phyloP scores from a whole-genome alignment of 139 green algal species.

The Chlamydomonas sp. region DNA sequence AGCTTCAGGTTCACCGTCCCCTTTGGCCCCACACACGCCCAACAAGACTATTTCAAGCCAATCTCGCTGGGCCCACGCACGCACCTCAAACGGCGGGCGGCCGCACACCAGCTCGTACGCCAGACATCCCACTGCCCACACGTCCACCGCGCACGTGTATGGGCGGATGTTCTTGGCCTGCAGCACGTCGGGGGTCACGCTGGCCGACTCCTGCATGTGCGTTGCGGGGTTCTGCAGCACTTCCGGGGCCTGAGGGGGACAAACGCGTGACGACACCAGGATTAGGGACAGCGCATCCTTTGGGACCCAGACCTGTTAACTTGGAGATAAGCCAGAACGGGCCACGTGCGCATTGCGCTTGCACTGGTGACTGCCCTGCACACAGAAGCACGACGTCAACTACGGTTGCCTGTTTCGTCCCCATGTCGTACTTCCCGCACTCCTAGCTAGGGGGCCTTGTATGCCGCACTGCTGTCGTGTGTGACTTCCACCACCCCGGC shows the following conservation, averaged over 20 bases:
- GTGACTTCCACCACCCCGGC: constrained; percentile 5
- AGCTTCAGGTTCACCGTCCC: background rate
- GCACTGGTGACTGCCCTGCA: too few relatives aligned
- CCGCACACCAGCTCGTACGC: constrained; percentile 87
- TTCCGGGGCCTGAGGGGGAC: constrained; percentile 27
- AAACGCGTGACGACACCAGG: too few relatives aligned
- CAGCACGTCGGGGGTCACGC: constrained; percentile 47
- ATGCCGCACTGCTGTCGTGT: background rate
- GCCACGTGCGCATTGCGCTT: too few relatives aligned
- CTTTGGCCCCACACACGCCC: background rate
- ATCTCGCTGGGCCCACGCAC: background rate
- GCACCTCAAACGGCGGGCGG: constrained; percentile 63
- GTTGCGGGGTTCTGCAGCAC: constrained; percentile 75
- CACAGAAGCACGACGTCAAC: too few relatives aligned
- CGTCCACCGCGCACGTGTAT: constrained; percentile 73
- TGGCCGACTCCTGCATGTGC: constrained; percentile 63
- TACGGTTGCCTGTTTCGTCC: too few relatives aligned
- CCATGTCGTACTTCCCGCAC: too few relatives aligned
- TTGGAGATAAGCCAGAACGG: too few relatives aligned
- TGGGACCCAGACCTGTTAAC: too few relatives aligned
- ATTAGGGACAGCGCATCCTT: too few relatives aligned
- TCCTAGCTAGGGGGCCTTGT: too few relatives aligned
- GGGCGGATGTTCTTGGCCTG: constrained; percentile 62
- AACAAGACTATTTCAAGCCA: background rate
- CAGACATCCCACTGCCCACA: constrained; percentile 88